Conservation (phyloP, 2,329 filamentous ascomycete genomes). For the Massarina eburnea region DNA sequence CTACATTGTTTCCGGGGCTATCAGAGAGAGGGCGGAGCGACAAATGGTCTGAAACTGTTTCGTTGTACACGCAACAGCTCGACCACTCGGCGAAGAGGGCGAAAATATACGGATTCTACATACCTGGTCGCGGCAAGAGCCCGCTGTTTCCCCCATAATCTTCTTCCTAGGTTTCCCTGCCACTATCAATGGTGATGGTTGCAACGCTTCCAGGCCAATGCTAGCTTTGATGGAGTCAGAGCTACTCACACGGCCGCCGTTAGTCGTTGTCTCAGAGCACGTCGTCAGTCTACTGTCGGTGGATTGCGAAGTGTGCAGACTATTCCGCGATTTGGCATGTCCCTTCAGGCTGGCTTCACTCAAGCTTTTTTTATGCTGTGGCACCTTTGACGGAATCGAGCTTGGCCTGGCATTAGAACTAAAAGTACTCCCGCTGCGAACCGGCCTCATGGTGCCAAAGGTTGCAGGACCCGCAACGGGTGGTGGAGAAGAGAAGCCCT, state of each 20-base stretch:
- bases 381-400: conserved; percentile 21
- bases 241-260: conserved; percentile 17
- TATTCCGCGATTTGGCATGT: conserved; percentile 4
- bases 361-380: conserved; percentile 25
- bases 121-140: conserved; percentile 26
- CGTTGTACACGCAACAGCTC: conserved; percentile 18
- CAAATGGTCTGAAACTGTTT: conserved; percentile 30
- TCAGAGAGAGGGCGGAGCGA: conserved; percentile 1
- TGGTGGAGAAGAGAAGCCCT: conserved; percentile 28
- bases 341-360: conserved; percentile 23
- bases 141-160: conserved; percentile 12
- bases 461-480: conserved; percentile 17
- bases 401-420: conserved; percentile 18
- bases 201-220: conserved; percentile 19
- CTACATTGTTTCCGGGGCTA: not conserved
- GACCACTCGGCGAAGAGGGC: conserved; percentile 3
- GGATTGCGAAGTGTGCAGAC: conserved; percentile 20
- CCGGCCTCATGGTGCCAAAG: conserved; percentile 28
- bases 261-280: conserved; percentile 16
- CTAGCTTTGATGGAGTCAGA: conserved; percentile 20
- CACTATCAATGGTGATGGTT: conserved; percentile 24
- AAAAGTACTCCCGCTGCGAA: conserved; percentile 25
- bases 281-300: conserved; percentile 27
- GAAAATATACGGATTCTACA: conserved; percentile 26
- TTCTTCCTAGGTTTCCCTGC: conserved; percentile 20